Evolutionary conservation across 768 basidiomycete species (phyloP), one percentile per base, ranked within the genome.

Genomic region (Lentinula edodes): DNA sequence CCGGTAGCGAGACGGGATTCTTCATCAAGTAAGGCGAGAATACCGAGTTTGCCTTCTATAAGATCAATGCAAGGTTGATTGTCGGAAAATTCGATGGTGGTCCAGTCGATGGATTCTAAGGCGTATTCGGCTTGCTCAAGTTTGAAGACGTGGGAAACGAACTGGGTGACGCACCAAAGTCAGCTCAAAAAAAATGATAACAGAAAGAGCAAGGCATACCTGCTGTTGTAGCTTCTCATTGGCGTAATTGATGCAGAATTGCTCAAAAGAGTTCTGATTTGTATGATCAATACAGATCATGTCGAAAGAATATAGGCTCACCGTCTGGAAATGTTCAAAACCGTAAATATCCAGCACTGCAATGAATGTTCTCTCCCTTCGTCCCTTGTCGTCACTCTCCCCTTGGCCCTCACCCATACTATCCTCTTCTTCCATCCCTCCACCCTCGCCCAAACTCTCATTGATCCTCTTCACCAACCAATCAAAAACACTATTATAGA

Each of bases 231-330:
- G 74, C 74, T 95, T 95, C 73, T 95, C 97, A 69, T 99, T 99
- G 28, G 97, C 97, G 72, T 98, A 99, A 72, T 99, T 99, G 79
- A 99, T 99, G 73, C 95, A 98, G 76, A 99, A 99, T 76, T 99
- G 97, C 75, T 99, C 94, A 67, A 96, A 59, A 13, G 48, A 48
- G 34, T 48, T 48, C 48, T 48, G 45, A 5, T 45, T 38, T 4
- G 6, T 36, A 34, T 16, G 1, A 32, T 52, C 60, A 42, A 52
- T 46, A 42, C 50, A 15, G 18, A 23, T 60, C 32, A 39, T 4
- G 16, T 35, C 32, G 28, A 52, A 23, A 23, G 2, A 50, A 8
- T 16, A n/a, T 41, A 34, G 13, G 50, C 69, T 45, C 57, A 88
- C 90, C 85, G 94, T 96, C 74, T 96, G 91, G 78, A 96, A 97